These are phyloP conservation scores for Pugionium dolabratum DNA, from an alignment of 345 rosid genomes.

Conservation along the genomic window DNA sequence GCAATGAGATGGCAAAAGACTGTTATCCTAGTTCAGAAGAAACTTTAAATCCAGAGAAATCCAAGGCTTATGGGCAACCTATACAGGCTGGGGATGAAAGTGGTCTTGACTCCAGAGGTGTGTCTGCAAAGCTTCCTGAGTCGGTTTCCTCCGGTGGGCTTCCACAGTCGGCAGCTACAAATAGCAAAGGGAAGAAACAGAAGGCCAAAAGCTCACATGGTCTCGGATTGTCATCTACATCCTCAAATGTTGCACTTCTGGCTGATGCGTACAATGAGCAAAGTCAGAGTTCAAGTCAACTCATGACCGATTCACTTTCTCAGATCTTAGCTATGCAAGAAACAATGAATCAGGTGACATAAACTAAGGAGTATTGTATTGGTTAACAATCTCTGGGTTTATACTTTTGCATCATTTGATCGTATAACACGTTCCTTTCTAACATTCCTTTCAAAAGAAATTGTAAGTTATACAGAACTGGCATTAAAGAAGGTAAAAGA, in stretches of 20 bases:
- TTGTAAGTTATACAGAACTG: slow-evolving; percentile 3
- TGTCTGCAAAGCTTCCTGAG: slow-evolving; percentile 50
- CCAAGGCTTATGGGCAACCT: slow-evolving; percentile 44
- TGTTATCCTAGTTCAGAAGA: slow-evolving; percentile 48
- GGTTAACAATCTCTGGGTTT: slow-evolving; percentile 6
- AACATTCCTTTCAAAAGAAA: background rate
- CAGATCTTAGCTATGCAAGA: slow-evolving; percentile 65
- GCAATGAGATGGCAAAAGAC: slow-evolving; percentile 59
- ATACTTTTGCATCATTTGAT: background rate
- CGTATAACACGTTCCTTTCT: background rate
- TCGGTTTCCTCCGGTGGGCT: slow-evolving; percentile 38
- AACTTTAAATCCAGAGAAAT: slow-evolving; percentile 43
- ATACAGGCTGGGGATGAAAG: slow-evolving; percentile 46
- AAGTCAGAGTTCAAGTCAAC: slow-evolving; percentile 44
- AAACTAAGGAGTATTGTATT: background rate
- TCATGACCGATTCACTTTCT: slow-evolving; percentile 47
- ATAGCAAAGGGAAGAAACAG: slow-evolving; percentile 60
- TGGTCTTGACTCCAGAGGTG: slow-evolving; percentile 46
- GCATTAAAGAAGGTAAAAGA: too few species aligned
- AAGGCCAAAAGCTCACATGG: slow-evolving; percentile 58
- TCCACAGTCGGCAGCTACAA: slow-evolving; percentile 48
- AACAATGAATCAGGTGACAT: slow-evolving; percentile 72
- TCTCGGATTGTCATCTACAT: slow-evolving; percentile 51
- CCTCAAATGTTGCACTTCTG: slow-evolving; percentile 54
- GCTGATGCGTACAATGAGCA: slow-evolving; percentile 55